These are phyloP conservation scores for Chalaropsis ovoidea DNA, from an alignment of 2,329 filamentous ascomycete species.

Conservation along the genomic window DNA sequence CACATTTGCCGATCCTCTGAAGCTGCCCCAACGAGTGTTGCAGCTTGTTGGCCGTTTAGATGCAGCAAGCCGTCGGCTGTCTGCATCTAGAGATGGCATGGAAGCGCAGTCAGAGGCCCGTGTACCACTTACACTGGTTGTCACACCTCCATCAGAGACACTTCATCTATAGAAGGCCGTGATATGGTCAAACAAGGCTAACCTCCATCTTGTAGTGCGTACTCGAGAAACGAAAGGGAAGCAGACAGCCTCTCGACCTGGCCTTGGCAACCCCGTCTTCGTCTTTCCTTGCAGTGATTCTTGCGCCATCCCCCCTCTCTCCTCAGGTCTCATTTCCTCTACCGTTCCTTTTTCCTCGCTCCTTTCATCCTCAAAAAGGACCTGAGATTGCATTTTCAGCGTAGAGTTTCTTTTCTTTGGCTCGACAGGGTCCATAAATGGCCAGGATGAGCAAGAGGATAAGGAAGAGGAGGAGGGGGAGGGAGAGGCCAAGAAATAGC, in stretches of 20 bases:
- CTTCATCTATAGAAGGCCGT: too few relatives aligned
- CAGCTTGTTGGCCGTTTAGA: too few relatives aligned
- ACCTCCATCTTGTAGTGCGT: too few relatives aligned
- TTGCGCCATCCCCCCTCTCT: background rate
- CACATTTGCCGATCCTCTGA: too few relatives aligned
- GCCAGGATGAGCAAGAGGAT: background rate
- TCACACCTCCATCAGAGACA: too few relatives aligned
- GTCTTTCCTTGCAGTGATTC: conserved; percentile 6
- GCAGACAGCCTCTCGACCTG: background rate
- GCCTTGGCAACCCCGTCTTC: background rate
- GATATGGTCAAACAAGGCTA: too few relatives aligned
- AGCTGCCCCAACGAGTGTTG: too few relatives aligned
- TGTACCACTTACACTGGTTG: background rate
- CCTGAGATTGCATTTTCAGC: background rate
- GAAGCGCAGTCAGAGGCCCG: background rate
- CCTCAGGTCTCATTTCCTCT: background rate
- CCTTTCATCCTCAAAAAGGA: background rate
- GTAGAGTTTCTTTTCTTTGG: background rate
- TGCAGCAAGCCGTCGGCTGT: background rate
- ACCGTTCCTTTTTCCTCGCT: background rate
- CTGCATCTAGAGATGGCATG: background rate
- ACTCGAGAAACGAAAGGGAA: background rate
- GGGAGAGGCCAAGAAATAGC: too few relatives aligned
- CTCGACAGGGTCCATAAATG: background rate
- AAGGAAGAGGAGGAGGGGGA: too few relatives aligned